These are phyloP conservation scores for Sechiopsis laciniata DNA, from an alignment of 306 rosid genomes.

Conservation along the genomic window DNA sequence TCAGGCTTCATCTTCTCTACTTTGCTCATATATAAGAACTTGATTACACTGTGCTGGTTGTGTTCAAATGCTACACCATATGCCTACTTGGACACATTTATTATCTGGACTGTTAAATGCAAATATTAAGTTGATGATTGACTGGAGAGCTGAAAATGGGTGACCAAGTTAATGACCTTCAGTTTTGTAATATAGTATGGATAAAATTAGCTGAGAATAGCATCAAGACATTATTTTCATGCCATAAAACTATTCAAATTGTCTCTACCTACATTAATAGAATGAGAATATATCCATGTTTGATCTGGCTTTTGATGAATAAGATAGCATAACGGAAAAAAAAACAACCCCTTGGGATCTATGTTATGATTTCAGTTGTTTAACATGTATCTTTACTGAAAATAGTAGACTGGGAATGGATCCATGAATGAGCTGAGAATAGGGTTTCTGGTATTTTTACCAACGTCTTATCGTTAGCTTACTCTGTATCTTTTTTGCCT, in stretches of 20 bases:
- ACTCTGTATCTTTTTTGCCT: not conserved
- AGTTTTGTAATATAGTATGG: not conserved
- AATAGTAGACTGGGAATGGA: not conserved
- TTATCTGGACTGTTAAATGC: not conserved
- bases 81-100: not conserved
- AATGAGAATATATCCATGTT: not conserved
- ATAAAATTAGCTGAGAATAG: not conserved
- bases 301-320: not conserved
- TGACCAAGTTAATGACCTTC: constrained; percentile 3
- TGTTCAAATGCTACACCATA: not conserved
- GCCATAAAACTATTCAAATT: not conserved
- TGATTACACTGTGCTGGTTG: not conserved
- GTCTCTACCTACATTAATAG: not conserved
- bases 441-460: not conserved
- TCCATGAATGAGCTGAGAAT: not conserved
- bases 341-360: not conserved
- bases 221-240: not conserved
- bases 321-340: not conserved
- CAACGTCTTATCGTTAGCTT: not conserved
- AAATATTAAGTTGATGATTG: not conserved
- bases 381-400: not conserved
- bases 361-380: not conserved
- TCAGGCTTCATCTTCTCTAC: too few species aligned
- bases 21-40: not conserved
- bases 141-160: not conserved